A percentile compares a stretch with the other conserved stretches of the same genome.
phyloP scores from a whole-genome alignment of 2,329 filamentous ascomycete genomes.

The Chaetomiaceae sp. region DNA sequence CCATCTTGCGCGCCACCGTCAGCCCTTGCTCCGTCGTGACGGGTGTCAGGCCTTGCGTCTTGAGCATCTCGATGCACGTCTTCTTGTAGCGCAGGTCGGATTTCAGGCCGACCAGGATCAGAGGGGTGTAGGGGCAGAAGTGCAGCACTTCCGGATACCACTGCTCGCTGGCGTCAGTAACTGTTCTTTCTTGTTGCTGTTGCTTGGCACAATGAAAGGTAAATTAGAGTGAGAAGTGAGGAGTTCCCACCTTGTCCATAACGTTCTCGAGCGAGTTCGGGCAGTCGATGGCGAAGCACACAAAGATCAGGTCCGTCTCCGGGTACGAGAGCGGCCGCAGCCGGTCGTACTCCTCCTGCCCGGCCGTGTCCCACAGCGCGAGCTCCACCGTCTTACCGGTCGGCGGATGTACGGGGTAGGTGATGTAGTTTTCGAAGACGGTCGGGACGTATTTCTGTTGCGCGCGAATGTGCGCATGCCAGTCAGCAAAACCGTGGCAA shows the following conservation, averaged over 20 bases:
- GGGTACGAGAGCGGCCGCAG: constrained; percentile 93
- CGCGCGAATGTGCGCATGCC: constrained; percentile 34
- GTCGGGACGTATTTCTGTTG: constrained; percentile 99
- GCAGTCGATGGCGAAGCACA: constrained; percentile 98
- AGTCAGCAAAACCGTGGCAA: too few relatives aligned
- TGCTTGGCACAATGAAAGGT: constrained; percentile 1
- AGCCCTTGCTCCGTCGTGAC: constrained; percentile 88
- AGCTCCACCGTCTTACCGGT: constrained; percentile 94
- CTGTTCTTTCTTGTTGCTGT: too few relatives aligned
- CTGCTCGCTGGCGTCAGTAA: too few relatives aligned
- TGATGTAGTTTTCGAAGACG: constrained; percentile 99
- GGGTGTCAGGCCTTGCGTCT: constrained; percentile 92
- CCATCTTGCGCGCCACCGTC: constrained; percentile 87
- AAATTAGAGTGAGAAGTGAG: too few relatives aligned
- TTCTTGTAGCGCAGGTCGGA: constrained; percentile 93
- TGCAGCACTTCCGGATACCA: constrained; percentile 99
- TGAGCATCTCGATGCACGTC: constrained; percentile 96
- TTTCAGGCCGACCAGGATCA: constrained; percentile 93
- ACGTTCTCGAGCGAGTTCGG: constrained; percentile 98
- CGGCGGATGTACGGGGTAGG: constrained; percentile 80
- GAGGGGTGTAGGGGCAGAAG: constrained; percentile 95
- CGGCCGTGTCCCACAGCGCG: constrained; percentile 96
- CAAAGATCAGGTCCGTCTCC: constrained; percentile 94
- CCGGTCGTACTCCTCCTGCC: constrained; percentile 97
- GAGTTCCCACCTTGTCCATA: constrained; percentile 78